Evolutionary conservation across 352 stramenopile species (phyloP).

Genomic region (Phytopythium chamaehyphon): DNA sequence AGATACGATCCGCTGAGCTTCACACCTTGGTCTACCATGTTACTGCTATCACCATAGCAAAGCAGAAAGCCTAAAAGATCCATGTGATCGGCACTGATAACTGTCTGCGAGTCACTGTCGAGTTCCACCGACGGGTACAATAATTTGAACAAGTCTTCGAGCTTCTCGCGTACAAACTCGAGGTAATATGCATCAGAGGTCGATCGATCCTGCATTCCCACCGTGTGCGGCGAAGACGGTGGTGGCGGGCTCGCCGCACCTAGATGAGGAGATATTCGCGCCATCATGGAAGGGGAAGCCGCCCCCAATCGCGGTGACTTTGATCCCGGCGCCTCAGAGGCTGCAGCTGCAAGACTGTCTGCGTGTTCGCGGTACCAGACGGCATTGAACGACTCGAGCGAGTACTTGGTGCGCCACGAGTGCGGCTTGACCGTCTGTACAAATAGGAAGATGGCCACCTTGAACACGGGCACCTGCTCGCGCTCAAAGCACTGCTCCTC

Average conservation of each 20-base stretch:
- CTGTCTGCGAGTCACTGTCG: slow-evolving; percentile 41
- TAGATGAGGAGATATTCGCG: slow-evolving; percentile 41
- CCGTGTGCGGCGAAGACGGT: slow-evolving; percentile 64
- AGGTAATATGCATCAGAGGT: slow-evolving; percentile 79
- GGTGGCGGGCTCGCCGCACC: slow-evolving; percentile 56
- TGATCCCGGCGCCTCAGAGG: slow-evolving; percentile 11
- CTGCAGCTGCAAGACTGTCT: slow-evolving; percentile 34
- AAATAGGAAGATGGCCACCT: slow-evolving; percentile 76
- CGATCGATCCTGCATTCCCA: slow-evolving; percentile 75
- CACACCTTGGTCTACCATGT: slow-evolving; percentile 47
- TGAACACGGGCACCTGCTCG: slow-evolving; percentile 66
- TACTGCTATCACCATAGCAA: slow-evolving; percentile 38
- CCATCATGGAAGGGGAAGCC: slow-evolving; percentile 5
- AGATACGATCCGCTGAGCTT: slow-evolving; percentile 67
- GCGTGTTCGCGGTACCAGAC: slow-evolving; percentile 76
- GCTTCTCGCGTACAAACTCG: slow-evolving; percentile 73
- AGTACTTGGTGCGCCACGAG: slow-evolving; percentile 69
- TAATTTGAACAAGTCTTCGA: slow-evolving; percentile 69
- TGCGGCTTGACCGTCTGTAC: slow-evolving; percentile 79
- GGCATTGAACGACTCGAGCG: slow-evolving; percentile 72
- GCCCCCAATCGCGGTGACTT: slow-evolving; percentile 20
- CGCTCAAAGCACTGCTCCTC: slow-evolving; percentile 45
- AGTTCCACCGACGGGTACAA: slow-evolving; percentile 58
- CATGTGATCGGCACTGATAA: slow-evolving; percentile 58
- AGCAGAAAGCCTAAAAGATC: slow-evolving; percentile 75